Evolutionary conservation across 2,329 filamentous ascomycete genomes (phyloP), one percentile per base, ranked within the genome.

Genomic region (Byssoonygena ceratinophila): DNA sequence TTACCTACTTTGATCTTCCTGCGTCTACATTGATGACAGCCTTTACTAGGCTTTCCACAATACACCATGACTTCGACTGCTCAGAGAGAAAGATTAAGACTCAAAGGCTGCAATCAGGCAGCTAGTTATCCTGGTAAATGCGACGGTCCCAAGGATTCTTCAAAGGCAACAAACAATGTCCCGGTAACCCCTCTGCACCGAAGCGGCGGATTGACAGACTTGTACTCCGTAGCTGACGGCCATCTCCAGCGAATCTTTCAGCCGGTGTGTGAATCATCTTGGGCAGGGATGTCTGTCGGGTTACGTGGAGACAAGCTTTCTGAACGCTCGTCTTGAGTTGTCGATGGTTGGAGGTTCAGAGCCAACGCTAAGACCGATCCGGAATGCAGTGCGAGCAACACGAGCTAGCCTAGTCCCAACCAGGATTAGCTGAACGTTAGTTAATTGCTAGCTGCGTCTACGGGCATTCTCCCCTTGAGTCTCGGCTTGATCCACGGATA

Each of bases 31-130:
- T 70, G 64, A 39, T 64, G 66, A 55, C 71, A 73, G 46, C 68
- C 68, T 64, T 71, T 73, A 55, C 71, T 73, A 34, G 71, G 69
- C 54, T 69, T 70, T 36, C 68, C 69, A 56, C 68, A 69, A 54
- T 70, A 71, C 7, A 70, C 68, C 69, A 71, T 73, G 23, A 8
- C 29, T 51, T n/a, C n/a, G n/a, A n/a, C n/a, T n/a, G n/a, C n/a
- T n/a, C n/a, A n/a, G n/a, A n/a, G n/a, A n/a, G 32, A 12, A 11
- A 36, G 32, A n/a, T 36, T 36, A 36, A 36, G n/a, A n/a, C n/a
- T n/a, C n/a, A n/a, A n/a, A n/a, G n/a, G n/a, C n/a, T n/a, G n/a
- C n/a, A n/a, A n/a, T n/a, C 14, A 25, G 23, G 25, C 20, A n/a
- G 31, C 27, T n/a, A n/a, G n/a, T n/a, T n/a, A n/a, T n/a, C n/a